Conservation (phyloP, 1,284 basidiomycete genomes). For the Tilletia caries region DNA sequence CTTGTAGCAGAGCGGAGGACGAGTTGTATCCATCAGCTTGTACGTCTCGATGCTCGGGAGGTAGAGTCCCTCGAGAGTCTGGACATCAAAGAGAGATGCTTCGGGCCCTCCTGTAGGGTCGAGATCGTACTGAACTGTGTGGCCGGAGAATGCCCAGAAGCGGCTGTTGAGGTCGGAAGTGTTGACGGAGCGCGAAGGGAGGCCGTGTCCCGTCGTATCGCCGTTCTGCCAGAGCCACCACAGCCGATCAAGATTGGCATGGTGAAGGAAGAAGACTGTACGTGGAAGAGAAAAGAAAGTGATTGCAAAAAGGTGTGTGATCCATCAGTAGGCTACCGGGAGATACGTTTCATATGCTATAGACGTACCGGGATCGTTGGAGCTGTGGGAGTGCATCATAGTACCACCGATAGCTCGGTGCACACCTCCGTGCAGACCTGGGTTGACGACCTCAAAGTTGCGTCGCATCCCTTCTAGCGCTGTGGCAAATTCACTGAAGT, state of each 20-base stretch:
- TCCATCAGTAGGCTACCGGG: too few relatives aligned
- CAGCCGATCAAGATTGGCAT: slow-evolving; percentile 20
- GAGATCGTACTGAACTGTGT: neutral
- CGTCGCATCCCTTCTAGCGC: neutral
- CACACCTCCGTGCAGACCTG: neutral
- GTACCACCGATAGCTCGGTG: neutral
- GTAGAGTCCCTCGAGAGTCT: neutral
- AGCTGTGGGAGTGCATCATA: neutral
- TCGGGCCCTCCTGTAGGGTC: slow-evolving; percentile 1
- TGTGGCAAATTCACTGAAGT: neutral
- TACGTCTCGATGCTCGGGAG: slow-evolving; percentile 7
- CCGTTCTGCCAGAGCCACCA: slow-evolving; percentile 22
- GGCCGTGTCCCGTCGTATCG: neutral
- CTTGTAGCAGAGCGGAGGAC: slow-evolving; percentile 7
- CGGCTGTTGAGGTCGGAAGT: slow-evolving; percentile 12
- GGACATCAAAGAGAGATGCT: neutral
- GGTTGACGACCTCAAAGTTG: neutral
- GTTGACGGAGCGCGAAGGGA: neutral
- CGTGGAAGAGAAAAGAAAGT: too few relatives aligned
- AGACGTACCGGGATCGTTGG: neutral
- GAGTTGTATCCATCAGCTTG: slow-evolving; percentile 7
- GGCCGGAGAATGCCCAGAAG: slow-evolving; percentile 3
- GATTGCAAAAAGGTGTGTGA: too few relatives aligned
- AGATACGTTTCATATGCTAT: too few relatives aligned
- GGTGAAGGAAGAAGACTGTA: slow-evolving; percentile 21